phyloP scores from a whole-genome alignment of 331 rosid genomes.

The Quercus tomentella region DNA sequence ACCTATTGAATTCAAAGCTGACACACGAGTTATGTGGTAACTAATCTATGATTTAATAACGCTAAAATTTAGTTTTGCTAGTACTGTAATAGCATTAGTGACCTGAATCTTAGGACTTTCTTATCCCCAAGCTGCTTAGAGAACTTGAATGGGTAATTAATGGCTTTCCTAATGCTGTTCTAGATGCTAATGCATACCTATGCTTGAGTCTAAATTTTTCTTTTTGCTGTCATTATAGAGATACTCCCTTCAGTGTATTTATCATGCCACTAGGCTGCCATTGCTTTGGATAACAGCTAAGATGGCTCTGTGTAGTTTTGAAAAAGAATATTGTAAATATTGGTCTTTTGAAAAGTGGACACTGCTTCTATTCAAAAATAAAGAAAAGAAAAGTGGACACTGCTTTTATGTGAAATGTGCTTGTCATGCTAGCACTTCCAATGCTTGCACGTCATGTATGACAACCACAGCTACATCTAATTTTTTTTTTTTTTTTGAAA shows the following conservation, averaged over 20 bases:
- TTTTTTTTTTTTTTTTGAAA: too few relatives aligned
- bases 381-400: background rate
- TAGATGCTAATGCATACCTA: too few relatives aligned
- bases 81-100: background rate
- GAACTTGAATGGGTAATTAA: slow-evolving; percentile 10
- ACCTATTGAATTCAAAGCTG: too few relatives aligned
- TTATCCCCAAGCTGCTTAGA: slow-evolving; percentile 15
- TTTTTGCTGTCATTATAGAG: background rate
- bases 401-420: slow-evolving; percentile 15
- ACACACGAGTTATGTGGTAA: too few relatives aligned
- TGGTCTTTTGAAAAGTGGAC: background rate
- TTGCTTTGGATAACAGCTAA: slow-evolving; percentile 2
- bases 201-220: too few relatives aligned
- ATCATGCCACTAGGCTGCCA: slow-evolving; percentile 9
- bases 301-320: slow-evolving; percentile 8
- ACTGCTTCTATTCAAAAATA: too few relatives aligned
- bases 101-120: slow-evolving; percentile 28
- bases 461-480: background rate
- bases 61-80: too few relatives aligned
- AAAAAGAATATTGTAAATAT: slow-evolving; percentile 14
- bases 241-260: background rate
- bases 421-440: slow-evolving; percentile 19
- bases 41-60: too few relatives aligned
- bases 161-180: slow-evolving; percentile 13
- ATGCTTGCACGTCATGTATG: slow-evolving; percentile 25